Conservation (phyloP, 306 rosid genomes). For the Begonia loranthoides region DNA sequence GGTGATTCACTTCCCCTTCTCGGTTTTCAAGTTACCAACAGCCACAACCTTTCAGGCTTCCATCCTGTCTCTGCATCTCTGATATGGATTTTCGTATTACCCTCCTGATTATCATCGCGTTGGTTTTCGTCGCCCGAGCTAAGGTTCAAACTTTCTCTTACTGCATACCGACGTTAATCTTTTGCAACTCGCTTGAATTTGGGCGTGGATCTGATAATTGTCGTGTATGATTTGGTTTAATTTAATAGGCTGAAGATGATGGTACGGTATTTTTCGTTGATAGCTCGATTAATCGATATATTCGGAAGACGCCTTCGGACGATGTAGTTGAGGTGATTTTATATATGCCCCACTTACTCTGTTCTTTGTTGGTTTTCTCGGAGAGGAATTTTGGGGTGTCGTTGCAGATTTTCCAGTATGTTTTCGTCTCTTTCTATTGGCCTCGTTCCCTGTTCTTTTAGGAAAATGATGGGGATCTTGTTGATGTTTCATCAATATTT, state of each 20-base stretch:
- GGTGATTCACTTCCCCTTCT: background rate
- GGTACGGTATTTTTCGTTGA: slow-evolving; percentile 35
- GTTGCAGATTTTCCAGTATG: too few relatives aligned
- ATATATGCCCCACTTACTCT: background rate
- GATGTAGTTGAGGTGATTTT: slow-evolving; percentile 28
- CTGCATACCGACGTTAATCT: background rate
- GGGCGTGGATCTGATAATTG: slow-evolving; percentile 24
- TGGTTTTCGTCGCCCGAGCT: slow-evolving; percentile 20
- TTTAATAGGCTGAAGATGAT: slow-evolving; percentile 23
- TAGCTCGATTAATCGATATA: slow-evolving; percentile 21
- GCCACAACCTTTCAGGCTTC: slow-evolving; percentile 6
- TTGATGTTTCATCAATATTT: too few relatives aligned
- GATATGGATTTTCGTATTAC: slow-evolving; percentile 13
- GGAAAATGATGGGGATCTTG: too few relatives aligned
- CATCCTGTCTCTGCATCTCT: slow-evolving; percentile 9
- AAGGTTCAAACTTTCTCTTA: slow-evolving; percentile 21
- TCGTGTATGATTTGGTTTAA: slow-evolving; percentile 4
- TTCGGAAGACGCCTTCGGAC: slow-evolving; percentile 22
- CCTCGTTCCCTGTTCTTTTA: too few relatives aligned
- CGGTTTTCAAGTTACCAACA: background rate
- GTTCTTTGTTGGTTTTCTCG: background rate
- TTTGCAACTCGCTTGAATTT: background rate
- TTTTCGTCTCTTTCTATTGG: too few relatives aligned
- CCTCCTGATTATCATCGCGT: slow-evolving; percentile 13
- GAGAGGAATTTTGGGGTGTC: background rate